Percentiles rank a stretch among this genome's conserved stretches.
Evolutionary conservation across 345 rosid genomes (phyloP).

Genomic region (Populus ilicifolia): DNA sequence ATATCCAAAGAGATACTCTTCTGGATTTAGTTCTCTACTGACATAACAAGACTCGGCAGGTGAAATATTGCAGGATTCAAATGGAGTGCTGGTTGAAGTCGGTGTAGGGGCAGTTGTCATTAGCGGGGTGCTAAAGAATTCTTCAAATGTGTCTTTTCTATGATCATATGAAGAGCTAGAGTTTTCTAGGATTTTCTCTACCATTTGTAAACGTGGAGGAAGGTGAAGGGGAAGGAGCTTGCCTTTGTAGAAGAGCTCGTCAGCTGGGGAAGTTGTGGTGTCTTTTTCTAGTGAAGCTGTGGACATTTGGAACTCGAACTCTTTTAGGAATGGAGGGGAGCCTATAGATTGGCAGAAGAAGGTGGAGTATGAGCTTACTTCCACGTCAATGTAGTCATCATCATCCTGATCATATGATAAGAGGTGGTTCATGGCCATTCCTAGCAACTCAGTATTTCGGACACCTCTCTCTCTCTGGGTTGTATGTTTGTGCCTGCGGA

Average conservation of each 20-base stretch:
- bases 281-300: conserved; percentile 45
- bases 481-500: neutral
- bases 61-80: conserved; percentile 76
- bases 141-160: conserved; percentile 39
- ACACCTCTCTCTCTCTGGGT: conserved; percentile 2
- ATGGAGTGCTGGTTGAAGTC: conserved; percentile 61
- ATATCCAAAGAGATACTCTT: conserved; percentile 45
- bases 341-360: conserved; percentile 36
- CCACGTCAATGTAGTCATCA: conserved; percentile 82
- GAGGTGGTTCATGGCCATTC: conserved; percentile 48
- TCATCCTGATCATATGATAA: conserved; percentile 44
- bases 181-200: conserved; percentile 56
- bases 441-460: neutral
- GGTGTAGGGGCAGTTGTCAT: conserved; percentile 51
- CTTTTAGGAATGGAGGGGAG: conserved; percentile 49
- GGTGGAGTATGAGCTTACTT: conserved; percentile 57
- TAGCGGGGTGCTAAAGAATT: conserved; percentile 61
- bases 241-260: conserved; percentile 93
- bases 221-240: conserved; percentile 94
- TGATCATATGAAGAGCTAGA: conserved; percentile 10
- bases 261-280: conserved; percentile 61
- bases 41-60: conserved; percentile 69
- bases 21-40: conserved; percentile 67
- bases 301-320: conserved; percentile 87
- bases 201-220: conserved; percentile 83